Percentiles rank a stretch among this genome's conserved stretches.
These are phyloP conservation scores for Parasarocladium wereldwijsianum DNA, from an alignment of 2,329 filamentous ascomycete species.

Conservation along the genomic window DNA sequence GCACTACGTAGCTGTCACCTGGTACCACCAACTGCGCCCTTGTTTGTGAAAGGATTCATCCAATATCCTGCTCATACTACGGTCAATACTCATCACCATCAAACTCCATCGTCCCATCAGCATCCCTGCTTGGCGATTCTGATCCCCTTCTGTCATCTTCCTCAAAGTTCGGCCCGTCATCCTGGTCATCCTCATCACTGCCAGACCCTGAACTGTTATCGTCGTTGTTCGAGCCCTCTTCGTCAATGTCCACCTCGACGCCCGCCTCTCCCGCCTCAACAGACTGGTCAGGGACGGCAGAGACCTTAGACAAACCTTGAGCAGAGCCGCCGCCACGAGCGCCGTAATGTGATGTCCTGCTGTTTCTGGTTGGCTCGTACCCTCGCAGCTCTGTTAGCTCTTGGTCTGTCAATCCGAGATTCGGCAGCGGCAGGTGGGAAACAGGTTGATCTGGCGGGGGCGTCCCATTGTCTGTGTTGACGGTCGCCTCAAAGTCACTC, in stretches of 20 bases:
- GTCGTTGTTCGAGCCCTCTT: slow-evolving; percentile 8
- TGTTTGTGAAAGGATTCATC: too few relatives aligned
- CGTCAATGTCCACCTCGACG: slow-evolving; percentile 12
- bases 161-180: slow-evolving; percentile 22
- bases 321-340: too few relatives aligned
- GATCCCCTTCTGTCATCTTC: too few relatives aligned
- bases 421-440: slow-evolving; percentile 19
- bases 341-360: too few relatives aligned
- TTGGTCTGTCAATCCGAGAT: slow-evolving; percentile 19
- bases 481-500: slow-evolving; percentile 20
- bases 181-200: slow-evolving; percentile 5
- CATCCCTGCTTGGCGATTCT: too few relatives aligned
- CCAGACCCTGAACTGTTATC: slow-evolving; percentile 5
- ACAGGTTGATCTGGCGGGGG: slow-evolving; percentile 12
- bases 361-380: slow-evolving; percentile 20
- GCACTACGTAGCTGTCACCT: too few relatives aligned
- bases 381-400: slow-evolving; percentile 20
- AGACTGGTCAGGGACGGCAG: too few relatives aligned
- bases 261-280: slow-evolving; percentile 11
- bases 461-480: slow-evolving; percentile 19
- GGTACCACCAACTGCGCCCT: too few relatives aligned
- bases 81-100: too few relatives aligned
- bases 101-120: too few relatives aligned
- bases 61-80: too few relatives aligned
- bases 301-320: too few relatives aligned